Percentiles rank a stretch among this genome's conserved stretches.
These are phyloP conservation scores for Rhodotorula sp. DNA, from an alignment of 1,284 basidiomycete species.

Conservation along the genomic window DNA sequence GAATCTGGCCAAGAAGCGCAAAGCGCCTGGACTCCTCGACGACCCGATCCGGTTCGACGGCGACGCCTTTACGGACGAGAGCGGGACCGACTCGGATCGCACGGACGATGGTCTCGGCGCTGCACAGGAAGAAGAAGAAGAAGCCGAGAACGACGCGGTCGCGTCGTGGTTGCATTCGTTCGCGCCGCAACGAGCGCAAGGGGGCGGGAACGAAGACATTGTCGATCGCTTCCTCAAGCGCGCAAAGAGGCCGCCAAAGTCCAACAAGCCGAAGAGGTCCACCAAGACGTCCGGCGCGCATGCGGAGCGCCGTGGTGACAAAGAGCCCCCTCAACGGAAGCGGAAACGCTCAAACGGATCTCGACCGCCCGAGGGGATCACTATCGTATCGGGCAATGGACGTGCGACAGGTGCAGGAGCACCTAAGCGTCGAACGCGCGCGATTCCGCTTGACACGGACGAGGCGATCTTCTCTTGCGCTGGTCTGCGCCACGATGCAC, in stretches of 20 bases:
- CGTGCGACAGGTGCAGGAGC: neutral
- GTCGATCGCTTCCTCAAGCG: constrained; percentile 41
- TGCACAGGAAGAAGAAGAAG: constrained; percentile 26
- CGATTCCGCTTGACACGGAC: constrained; percentile 34
- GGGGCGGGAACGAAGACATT: constrained; percentile 25
- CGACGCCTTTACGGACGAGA: constrained; percentile 41
- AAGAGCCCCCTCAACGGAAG: neutral
- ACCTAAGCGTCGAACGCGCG: neutral
- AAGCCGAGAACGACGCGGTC: constrained; percentile 38
- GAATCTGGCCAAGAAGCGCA: constrained; percentile 15
- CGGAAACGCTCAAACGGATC: neutral
- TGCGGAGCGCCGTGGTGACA: neutral
- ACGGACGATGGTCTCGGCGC: constrained; percentile 10
- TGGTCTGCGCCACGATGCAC: neutral
- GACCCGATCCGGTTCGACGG: constrained; percentile 32
- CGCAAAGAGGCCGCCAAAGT: constrained; percentile 8
- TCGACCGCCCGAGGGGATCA: neutral
- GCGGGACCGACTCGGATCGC: constrained; percentile 20
- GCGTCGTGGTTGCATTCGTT: constrained; percentile 31
- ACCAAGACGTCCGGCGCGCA: neutral
- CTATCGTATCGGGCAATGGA: neutral
- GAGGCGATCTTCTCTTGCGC: constrained; percentile 25
- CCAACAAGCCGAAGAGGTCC: neutral
- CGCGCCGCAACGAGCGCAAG: constrained; percentile 16
- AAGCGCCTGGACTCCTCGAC: constrained; percentile 12